phyloP scores from a whole-genome alignment of 148 eudicot genomes.

The Fagopyrum tataricum region DNA sequence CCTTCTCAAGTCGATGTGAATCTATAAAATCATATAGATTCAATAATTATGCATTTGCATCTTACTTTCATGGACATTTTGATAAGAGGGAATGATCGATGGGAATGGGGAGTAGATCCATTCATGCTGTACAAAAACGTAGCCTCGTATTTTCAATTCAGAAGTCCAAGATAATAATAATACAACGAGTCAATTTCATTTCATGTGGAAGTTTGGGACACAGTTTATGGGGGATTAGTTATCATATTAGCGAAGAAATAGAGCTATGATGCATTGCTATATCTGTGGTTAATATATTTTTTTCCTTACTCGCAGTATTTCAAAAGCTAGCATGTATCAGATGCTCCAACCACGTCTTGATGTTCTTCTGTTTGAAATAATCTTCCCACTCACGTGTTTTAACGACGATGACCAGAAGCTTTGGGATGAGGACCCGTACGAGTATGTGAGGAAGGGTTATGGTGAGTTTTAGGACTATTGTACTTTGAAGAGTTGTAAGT shows the following conservation, averaged over 20 bases:
- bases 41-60: neutral
- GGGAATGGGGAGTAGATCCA: neutral
- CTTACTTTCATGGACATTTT: neutral
- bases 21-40: neutral
- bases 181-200: neutral
- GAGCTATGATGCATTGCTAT: neutral
- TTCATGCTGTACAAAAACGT: neutral
- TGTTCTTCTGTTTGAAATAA: constrained; percentile 85
- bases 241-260: neutral
- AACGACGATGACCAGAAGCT: constrained; percentile 85
- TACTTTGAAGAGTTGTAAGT: neutral
- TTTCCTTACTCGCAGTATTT: constrained; percentile 50
- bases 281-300: constrained; percentile 1
- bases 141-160: neutral
- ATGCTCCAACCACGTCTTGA: constrained; percentile 83
- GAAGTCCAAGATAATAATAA: neutral
- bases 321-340: constrained; percentile 80
- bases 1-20: neutral
- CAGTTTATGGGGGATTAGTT: neutral
- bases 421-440: constrained; percentile 99
- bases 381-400: constrained; percentile 97
- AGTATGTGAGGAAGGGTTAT: constrained; percentile 98
- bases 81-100: neutral
- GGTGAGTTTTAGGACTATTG: constrained; percentile 41
- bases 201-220: neutral